Evolutionary conservation across 2,329 filamentous ascomycete species (phyloP).

Genomic region (Epichloe sp.): DNA sequence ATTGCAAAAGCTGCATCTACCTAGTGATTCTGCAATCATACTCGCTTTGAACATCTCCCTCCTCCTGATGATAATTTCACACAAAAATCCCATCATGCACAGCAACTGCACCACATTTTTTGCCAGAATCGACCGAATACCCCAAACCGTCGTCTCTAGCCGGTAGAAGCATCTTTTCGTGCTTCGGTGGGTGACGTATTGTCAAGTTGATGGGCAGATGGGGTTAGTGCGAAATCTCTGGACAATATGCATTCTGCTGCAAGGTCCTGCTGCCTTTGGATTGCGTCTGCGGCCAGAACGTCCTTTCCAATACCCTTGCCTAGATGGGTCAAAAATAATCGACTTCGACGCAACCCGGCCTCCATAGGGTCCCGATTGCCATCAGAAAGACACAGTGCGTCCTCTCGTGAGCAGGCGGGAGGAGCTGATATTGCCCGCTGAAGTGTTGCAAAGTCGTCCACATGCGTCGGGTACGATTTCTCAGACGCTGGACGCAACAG

Average conservation of each 20-base stretch:
- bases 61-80: background rate
- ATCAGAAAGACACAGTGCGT: background rate
- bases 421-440: background rate
- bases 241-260: background rate
- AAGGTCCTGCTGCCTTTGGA: background rate
- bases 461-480: background rate
- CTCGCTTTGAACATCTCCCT: background rate
- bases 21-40: background rate
- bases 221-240: conserved; percentile 7
- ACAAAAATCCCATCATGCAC: background rate
- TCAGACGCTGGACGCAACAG: background rate
- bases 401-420: background rate
- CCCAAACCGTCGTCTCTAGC: conserved; percentile 3
- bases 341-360: background rate
- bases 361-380: background rate
- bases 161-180: background rate
- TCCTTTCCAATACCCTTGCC: background rate
- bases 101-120: background rate
- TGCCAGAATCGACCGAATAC: background rate
- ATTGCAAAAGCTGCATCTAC: background rate
- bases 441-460: background rate
- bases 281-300: background rate
- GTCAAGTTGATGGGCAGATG: background rate
- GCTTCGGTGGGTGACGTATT: conserved; percentile 8
- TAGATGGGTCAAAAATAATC: background rate